phyloP scores from a whole-genome alignment of 2,329 filamentous ascomycete species.

The Colletotrichum sp. region DNA sequence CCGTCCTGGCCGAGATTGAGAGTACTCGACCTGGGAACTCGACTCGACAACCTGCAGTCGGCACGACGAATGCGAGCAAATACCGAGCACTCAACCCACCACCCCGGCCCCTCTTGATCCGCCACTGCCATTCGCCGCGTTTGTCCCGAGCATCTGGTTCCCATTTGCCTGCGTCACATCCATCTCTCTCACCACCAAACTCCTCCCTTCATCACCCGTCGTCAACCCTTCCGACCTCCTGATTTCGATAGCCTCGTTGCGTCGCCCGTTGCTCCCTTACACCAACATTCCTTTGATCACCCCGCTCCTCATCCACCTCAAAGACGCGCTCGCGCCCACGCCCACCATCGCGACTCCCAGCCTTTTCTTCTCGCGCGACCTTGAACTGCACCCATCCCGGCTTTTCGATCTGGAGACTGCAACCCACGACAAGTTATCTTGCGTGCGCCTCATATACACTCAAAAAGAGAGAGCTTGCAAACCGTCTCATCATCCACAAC shows the following conservation, averaged over 20 bases:
- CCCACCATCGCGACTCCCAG: background rate
- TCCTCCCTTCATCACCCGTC: background rate
- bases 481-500: background rate
- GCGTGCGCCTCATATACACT: background rate
- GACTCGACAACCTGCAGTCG: background rate
- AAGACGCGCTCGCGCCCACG: background rate
- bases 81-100: slow-evolving; percentile 4
- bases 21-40: background rate
- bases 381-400: slow-evolving; percentile 3
- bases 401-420: background rate
- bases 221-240: background rate
- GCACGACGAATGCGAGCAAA: slow-evolving; percentile 2
- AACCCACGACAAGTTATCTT: background rate
- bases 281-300: slow-evolving; percentile 1
- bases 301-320: background rate
- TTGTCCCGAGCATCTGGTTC: slow-evolving; percentile 19
- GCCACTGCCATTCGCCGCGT: slow-evolving; percentile 8
- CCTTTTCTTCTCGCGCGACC: background rate
- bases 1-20: background rate
- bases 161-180: slow-evolving; percentile 13
- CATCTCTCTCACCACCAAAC: background rate
- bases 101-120: slow-evolving; percentile 14
- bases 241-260: background rate
- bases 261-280: slow-evolving; percentile 8
- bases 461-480: background rate